Conservation (phyloP, 2,329 filamentous ascomycete genomes). For the Nigrospora oryzae region DNA sequence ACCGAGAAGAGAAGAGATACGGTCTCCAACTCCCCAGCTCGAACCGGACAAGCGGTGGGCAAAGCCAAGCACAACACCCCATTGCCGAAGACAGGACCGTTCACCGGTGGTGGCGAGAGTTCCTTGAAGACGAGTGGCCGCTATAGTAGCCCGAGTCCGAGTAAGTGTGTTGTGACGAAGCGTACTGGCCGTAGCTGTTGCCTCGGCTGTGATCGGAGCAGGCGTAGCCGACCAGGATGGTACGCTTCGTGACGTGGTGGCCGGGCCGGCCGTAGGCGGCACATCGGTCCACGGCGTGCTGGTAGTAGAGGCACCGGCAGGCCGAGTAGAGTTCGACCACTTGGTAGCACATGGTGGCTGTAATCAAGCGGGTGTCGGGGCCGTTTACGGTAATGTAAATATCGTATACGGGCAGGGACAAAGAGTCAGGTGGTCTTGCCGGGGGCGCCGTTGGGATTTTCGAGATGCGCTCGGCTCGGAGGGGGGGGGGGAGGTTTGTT, state of each 20-base stretch:
- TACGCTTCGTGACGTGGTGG: slow-evolving; percentile 65
- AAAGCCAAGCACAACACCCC: slow-evolving; percentile 32
- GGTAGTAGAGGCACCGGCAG: slow-evolving; percentile 82
- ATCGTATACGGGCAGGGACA: not conserved
- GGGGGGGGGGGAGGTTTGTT: too few species aligned
- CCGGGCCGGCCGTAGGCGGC: slow-evolving; percentile 64
- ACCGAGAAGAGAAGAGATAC: slow-evolving; percentile 39
- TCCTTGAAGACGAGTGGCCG: slow-evolving; percentile 34
- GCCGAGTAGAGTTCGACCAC: slow-evolving; percentile 78
- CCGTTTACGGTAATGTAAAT: slow-evolving; percentile 5
- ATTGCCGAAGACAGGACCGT: slow-evolving; percentile 42
- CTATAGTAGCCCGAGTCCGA: slow-evolving; percentile 49
- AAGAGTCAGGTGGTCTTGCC: not conserved
- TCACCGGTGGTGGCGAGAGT: slow-evolving; percentile 37
- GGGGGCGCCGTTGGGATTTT: not conserved
- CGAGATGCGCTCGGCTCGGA: not conserved
- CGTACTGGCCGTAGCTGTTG: slow-evolving; percentile 26
- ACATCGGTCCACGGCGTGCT: slow-evolving; percentile 79
- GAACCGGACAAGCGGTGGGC: slow-evolving; percentile 31
- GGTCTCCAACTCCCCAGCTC: slow-evolving; percentile 35
- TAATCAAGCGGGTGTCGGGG: slow-evolving; percentile 5
- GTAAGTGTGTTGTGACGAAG: slow-evolving; percentile 32
- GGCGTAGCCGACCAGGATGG: slow-evolving; percentile 74
- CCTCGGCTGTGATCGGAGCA: slow-evolving; percentile 49
- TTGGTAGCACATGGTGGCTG: slow-evolving; percentile 71